Percentiles rank a stretch among this genome's conserved stretches.
Conservation (phyloP, 768 basidiomycete species). For the Phlegmacium glaucopus region DNA sequence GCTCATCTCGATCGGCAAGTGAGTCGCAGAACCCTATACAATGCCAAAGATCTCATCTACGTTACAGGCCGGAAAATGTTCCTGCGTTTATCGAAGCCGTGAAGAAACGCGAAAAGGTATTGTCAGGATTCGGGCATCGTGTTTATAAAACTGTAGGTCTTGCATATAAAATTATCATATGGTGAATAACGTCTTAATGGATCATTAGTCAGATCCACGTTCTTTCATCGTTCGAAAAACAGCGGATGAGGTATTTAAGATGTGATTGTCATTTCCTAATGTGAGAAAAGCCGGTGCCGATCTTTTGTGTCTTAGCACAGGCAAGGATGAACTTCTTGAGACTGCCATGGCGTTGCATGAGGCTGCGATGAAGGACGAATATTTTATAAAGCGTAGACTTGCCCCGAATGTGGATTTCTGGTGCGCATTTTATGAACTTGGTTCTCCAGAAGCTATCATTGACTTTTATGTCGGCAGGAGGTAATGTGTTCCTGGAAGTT, state of each 20-base stretch:
- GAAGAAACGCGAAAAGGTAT: slow-evolving; percentile 82
- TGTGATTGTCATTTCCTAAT: slow-evolving; percentile 41
- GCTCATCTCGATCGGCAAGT: slow-evolving; percentile 86
- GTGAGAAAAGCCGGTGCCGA: background rate
- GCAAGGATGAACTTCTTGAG: slow-evolving; percentile 78
- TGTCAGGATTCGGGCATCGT: slow-evolving; percentile 89
- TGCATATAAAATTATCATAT: slow-evolving; percentile 65
- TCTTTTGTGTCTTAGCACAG: slow-evolving; percentile 50
- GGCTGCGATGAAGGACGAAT: slow-evolving; percentile 87
- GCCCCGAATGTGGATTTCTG: slow-evolving; percentile 94
- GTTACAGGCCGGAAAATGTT: slow-evolving; percentile 70
- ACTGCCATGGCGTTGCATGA: slow-evolving; percentile 89
- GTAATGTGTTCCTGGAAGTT: slow-evolving; percentile 29
- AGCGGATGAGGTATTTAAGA: slow-evolving; percentile 88
- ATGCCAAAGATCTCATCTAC: background rate
- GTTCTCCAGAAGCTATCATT: slow-evolving; percentile 9
- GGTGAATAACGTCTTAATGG: no score
- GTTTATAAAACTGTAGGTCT: slow-evolving; percentile 29
- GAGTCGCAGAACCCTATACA: slow-evolving; percentile 19
- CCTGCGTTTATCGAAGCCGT: slow-evolving; percentile 84
- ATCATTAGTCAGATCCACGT: slow-evolving; percentile 75
- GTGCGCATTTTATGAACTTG: slow-evolving; percentile 36
- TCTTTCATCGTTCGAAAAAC: slow-evolving; percentile 89
- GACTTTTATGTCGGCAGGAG: slow-evolving; percentile 40
- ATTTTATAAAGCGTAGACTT: slow-evolving; percentile 77